Evolutionary conservation across 2,329 filamentous ascomycete genomes (phyloP).

Genomic region (Ceratocystis eucalypticola): DNA sequence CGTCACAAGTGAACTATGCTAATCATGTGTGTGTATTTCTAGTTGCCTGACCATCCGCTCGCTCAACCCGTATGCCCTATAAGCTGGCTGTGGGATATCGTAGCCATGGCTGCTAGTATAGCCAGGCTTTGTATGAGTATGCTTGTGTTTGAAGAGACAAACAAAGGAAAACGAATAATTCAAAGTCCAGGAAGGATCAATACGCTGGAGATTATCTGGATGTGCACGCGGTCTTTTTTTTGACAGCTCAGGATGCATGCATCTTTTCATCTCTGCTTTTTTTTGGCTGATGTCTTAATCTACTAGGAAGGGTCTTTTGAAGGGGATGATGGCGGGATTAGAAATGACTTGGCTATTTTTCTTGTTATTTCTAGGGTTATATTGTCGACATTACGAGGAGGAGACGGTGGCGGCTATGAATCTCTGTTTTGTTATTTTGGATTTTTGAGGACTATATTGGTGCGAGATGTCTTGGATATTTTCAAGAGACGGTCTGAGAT

Average conservation of each 20-base stretch:
- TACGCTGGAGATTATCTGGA: background rate
- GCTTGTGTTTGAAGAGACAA: background rate
- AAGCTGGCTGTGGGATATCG: constrained; percentile 20
- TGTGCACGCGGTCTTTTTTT: background rate
- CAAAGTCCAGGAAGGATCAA: background rate
- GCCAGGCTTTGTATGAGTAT: constrained; percentile 18
- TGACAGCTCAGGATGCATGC: background rate
- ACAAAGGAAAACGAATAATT: background rate
- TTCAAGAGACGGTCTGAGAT: background rate
- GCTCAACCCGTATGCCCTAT: constrained; percentile 63
- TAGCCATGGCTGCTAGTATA: background rate
- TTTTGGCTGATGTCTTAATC: background rate
- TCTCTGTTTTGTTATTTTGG: constrained; percentile 4
- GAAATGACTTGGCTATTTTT: background rate
- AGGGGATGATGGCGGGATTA: background rate
- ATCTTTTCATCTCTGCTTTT: background rate
- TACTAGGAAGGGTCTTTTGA: background rate
- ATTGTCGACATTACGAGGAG: background rate
- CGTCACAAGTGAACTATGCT: constrained; percentile 24
- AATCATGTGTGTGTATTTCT: constrained; percentile 24
- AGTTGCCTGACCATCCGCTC: constrained; percentile 77
- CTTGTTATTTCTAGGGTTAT: constrained; percentile 3
- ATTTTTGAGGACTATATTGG: background rate
- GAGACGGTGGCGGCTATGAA: background rate
- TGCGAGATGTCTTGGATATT: constrained; percentile 7